Base-by-base conservation (phyloP, 139 green algal species). In the Coelastrella sp. region DNA sequence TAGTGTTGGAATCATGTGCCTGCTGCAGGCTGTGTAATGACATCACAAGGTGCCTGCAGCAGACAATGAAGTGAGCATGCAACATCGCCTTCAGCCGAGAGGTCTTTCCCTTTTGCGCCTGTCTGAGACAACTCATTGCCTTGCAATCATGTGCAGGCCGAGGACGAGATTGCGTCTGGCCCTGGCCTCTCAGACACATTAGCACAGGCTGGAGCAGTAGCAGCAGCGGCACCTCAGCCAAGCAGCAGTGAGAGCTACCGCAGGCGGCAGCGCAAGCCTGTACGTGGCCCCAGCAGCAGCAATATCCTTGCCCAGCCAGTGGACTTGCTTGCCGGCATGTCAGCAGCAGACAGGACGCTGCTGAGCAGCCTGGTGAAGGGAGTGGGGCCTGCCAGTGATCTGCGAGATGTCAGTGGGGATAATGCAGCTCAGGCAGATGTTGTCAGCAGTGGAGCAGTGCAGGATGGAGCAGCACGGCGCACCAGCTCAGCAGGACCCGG, bases 151-250 rank as follows among this genome's bases (percentile, higher is more conserved):
- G 48, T 59, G 41, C 60, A 85, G 25, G 82, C 72, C 30, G 90
- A 89, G 43, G 89, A 94, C 13, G 89, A 92, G 37, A 90, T 90
- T 38, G 87, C 83, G 5, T 87, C 76, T 6, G 87, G 83, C 37
- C 69, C 69, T 5, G 82, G 69, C 2, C 68, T 86, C 9, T 67
- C 37, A 15, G 80, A 86, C 38, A 67, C 66, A 0, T 21, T 78
- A 21, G 50, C 53, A n/a, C 40, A 19, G n/a, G 37, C 30, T n/a
- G 81, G 8, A 32, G 82, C 30, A 27, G 82, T n/a, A 53, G 80
- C 48, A 45, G 53, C 19, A 32, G 48, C 48, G 17, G 53, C 53
- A 34, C 53, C 53, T 9, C 53, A 64, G 53, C 48, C 53, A 38
- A 82, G 17, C 69, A 80, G 34, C 67, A 79, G 66, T 59, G 80